These are phyloP conservation scores for Podaxis carcinomalis DNA, from an alignment of 768 basidiomycete genomes.

Conservation along the genomic window DNA sequence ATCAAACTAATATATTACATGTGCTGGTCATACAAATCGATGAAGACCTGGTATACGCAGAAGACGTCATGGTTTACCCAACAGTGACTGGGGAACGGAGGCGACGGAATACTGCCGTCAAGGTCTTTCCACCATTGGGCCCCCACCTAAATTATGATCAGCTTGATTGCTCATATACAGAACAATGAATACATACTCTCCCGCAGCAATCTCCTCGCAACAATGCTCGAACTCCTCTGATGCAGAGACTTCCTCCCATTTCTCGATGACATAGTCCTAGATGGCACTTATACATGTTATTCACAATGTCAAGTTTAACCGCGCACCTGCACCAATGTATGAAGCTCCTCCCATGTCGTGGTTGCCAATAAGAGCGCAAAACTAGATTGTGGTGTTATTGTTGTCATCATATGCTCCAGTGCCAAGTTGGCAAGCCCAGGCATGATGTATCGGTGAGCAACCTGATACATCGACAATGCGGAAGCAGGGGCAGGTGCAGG, in stretches of 20 bases:
- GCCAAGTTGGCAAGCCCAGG: constrained; percentile 62
- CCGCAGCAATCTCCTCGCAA: constrained; percentile 67
- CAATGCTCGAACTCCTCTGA: constrained; percentile 65
- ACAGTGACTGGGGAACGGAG: constrained; percentile 51
- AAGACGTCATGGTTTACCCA: constrained; percentile 10
- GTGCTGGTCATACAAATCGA: constrained; percentile 2
- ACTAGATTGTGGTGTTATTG: constrained; percentile 59
- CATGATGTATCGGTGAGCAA: constrained; percentile 73
- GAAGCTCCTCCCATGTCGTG: constrained; percentile 61
- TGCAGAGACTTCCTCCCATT: constrained; percentile 66
- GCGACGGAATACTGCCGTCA: constrained; percentile 64
- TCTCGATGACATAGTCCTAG: constrained; percentile 72
- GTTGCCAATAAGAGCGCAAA: constrained; percentile 71
- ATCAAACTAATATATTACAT: constrained; percentile 7
- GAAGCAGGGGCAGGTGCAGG: constrained; percentile 60
- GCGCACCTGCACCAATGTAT: constrained; percentile 53
- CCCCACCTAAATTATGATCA: constrained; percentile 50
- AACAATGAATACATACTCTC: constrained; percentile 49
- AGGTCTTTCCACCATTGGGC: constrained; percentile 61
- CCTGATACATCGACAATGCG: constrained; percentile 70
- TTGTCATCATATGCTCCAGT: constrained; percentile 68
- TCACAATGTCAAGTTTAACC: constrained; percentile 12
- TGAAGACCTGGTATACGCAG: background rate
- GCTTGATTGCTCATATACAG: background rate
- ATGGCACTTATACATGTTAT: constrained; percentile 3